Conservation (phyloP, 2,329 filamentous ascomycete genomes). For the Paecilomyces formosus region DNA sequence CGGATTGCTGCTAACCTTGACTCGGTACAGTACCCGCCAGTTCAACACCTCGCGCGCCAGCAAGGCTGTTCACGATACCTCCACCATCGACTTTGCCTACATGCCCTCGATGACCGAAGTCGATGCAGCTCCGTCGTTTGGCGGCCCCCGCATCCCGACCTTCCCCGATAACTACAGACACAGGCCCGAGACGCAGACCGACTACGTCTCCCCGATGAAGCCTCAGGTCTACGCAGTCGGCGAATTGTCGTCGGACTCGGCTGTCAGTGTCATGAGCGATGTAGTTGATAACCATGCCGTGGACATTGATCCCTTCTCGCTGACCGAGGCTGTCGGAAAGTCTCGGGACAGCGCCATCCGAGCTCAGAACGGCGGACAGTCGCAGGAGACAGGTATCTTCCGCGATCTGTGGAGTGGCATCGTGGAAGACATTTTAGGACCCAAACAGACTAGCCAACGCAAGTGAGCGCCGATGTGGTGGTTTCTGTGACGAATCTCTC, state of each 20-base stretch:
- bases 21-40: slow-evolving; percentile 34
- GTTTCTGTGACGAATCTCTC: neutral
- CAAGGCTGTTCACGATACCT: slow-evolving; percentile 51
- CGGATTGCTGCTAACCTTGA: neutral
- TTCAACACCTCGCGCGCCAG: slow-evolving; percentile 56
- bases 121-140: slow-evolving; percentile 24
- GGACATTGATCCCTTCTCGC: slow-evolving; percentile 49
- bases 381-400: slow-evolving; percentile 20
- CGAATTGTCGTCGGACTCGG: slow-evolving; percentile 32
- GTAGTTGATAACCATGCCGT: slow-evolving; percentile 50
- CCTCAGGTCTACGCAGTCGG: slow-evolving; percentile 50
- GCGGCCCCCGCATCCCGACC: slow-evolving; percentile 44
- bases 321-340: slow-evolving; percentile 44
- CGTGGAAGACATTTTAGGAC: slow-evolving; percentile 30
- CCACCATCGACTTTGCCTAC: slow-evolving; percentile 58
- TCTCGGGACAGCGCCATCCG: slow-evolving; percentile 29
- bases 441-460: slow-evolving; percentile 20
- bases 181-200: slow-evolving; percentile 13
- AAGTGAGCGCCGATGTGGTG: neutral
- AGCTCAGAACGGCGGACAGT: slow-evolving; percentile 25
- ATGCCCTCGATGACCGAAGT: slow-evolving; percentile 46
- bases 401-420: slow-evolving; percentile 29
- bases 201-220: slow-evolving; percentile 38
- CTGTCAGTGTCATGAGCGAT: slow-evolving; percentile 50
- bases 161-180: slow-evolving; percentile 34